Evolutionary conservation across 441 rosid species (phyloP).

Genomic region (Pelargonium australe): DNA sequence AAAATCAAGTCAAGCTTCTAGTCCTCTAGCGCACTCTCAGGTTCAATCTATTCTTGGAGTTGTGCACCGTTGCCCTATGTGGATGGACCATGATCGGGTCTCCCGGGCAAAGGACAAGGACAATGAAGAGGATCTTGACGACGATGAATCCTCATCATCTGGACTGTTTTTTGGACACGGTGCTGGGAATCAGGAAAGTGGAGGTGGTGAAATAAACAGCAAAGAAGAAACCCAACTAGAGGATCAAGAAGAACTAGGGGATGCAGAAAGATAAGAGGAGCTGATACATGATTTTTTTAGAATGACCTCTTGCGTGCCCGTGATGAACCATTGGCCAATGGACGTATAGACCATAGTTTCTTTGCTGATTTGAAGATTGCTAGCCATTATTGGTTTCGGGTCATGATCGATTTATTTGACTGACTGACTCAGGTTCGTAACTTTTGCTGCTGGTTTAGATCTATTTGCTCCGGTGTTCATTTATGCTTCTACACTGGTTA

Average conservation of each 20-base stretch:
- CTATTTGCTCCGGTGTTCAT: too few relatives aligned
- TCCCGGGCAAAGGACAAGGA: conserved; percentile 56
- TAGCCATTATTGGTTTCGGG: too few relatives aligned
- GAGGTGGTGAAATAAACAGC: conserved; percentile 50
- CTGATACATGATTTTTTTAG: too few relatives aligned
- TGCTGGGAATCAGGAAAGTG: conserved; percentile 32
- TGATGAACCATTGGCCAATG: too few relatives aligned
- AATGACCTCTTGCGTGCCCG: too few relatives aligned
- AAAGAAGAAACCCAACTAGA: conserved; percentile 79
- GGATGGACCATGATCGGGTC: conserved; percentile 46
- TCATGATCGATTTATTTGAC: too few relatives aligned
- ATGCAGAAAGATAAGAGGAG: conserved; percentile 36
- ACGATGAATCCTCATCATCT: conserved; percentile 58
- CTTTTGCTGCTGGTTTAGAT: too few relatives aligned
- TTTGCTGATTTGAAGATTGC: too few relatives aligned
- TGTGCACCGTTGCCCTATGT: conserved; percentile 54
- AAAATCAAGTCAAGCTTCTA: conserved; percentile 30
- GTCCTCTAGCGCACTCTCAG: conserved; percentile 21
- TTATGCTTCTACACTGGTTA: too few relatives aligned
- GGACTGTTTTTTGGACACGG: conserved; percentile 51
- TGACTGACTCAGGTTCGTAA: too few relatives aligned
- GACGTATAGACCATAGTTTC: too few relatives aligned
- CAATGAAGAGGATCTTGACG: conserved; percentile 68
- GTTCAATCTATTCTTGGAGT: conserved; percentile 48
- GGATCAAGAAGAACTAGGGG: conserved; percentile 89